Base-by-base conservation (phyloP, 208 protist genomes). In the Crithidia thermophila region DNA sequence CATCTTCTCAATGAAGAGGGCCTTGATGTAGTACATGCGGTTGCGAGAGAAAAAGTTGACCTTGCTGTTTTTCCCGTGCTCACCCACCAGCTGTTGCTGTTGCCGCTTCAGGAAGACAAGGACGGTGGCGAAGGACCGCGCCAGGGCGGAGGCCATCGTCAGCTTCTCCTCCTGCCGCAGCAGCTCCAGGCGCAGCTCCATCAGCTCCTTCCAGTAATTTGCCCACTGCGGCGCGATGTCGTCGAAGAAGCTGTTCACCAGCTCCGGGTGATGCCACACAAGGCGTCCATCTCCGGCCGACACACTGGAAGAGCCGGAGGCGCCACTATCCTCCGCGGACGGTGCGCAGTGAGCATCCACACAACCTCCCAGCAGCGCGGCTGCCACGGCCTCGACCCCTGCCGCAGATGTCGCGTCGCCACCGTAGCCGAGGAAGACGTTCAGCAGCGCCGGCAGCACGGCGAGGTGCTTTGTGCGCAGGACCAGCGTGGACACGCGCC, bases 181-280 rank as follows among this genome's bases (percentile, higher is more conserved):
- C 23, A 94, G 60, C 27, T 59, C 68, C 16, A 81, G 65, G 4
- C 74, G 70, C 50, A 88, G 36, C 56, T 94, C 85, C 83, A 91
- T 94, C 52, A 90, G 60, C 73, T 94, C 85, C 72, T 81, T 85
- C 87, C 87, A 93, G 34, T 52, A 34, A 61, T 81, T 81, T 11
- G 70, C 58, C 83, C 84, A 94, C 52, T 80, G 68, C 37, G 77
- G 81, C 0, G 78, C 58, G 7, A 84, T 59, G 5, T 82, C 77
- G 21, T 87, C 74, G 43, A 94, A 82, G 28, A 86, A 65, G 2
- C 69, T 42, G 43, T 56, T 58, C 27, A 90, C 84, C 16, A 83
- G 43, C 28, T 65, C 49, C 10, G 82, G 72, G 37, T 81, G 36
- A 13, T 50, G 71, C 80, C 80, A 85, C 55, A 36, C 31, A 27